Conservation (phyloP, 208 protist species). For the Wallacemonas collosoma region DNA sequence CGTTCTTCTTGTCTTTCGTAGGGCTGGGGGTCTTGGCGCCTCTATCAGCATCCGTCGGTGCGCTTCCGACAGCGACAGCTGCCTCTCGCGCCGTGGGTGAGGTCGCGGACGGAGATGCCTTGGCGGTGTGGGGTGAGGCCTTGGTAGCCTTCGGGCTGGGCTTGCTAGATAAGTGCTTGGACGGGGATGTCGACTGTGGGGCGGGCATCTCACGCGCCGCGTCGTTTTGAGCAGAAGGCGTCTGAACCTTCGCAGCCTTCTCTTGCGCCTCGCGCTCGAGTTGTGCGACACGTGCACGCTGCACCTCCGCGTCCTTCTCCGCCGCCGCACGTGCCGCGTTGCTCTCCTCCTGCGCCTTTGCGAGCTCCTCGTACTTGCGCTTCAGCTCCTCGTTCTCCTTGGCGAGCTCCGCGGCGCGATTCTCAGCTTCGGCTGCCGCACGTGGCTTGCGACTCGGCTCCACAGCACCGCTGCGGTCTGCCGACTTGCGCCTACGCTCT, state of each 20-base stretch:
- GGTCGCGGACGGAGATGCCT: background rate
- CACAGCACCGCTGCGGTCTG: conserved; percentile 11
- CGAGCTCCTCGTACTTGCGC: conserved; percentile 23
- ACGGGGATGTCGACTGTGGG: background rate
- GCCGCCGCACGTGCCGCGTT: conserved; percentile 4
- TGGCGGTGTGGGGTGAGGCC: background rate
- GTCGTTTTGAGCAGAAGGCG: background rate
- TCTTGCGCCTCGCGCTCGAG: background rate
- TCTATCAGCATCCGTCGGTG: background rate
- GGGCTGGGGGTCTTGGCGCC: background rate
- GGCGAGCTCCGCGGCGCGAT: conserved; percentile 20
- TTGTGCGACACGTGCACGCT: conserved; percentile 6
- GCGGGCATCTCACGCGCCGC: background rate
- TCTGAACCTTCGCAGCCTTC: background rate
- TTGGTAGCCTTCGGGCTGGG: background rate
- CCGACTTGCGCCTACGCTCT: conserved; percentile 10
- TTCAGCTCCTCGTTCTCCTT: conserved; percentile 37
- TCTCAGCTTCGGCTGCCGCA: conserved; percentile 20
- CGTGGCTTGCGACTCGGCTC: conserved; percentile 27
- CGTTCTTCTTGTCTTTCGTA: background rate
- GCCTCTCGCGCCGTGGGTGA: background rate
- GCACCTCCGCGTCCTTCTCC: conserved; percentile 24
- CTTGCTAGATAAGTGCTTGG: background rate
- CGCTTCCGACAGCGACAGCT: background rate
- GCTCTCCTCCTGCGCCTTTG: conserved; percentile 21